Conservation (phyloP, 2,329 filamentous ascomycete species). For the Grosmannia clavigera region DNA sequence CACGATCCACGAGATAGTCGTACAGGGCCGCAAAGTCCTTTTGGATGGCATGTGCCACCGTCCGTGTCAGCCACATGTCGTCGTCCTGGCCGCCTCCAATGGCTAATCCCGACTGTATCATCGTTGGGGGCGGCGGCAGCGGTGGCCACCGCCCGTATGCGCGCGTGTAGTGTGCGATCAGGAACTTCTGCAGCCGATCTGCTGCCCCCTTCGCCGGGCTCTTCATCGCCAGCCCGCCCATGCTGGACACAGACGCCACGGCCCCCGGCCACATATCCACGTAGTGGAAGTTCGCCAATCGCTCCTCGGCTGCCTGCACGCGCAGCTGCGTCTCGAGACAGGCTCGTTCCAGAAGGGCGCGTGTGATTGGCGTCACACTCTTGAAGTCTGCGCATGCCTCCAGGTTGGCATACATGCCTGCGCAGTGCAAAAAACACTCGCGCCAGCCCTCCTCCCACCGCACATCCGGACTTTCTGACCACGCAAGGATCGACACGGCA, state of each 20-base stretch:
- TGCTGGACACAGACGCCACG: slow-evolving; percentile 15
- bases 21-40: slow-evolving; percentile 57
- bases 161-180: slow-evolving; percentile 43
- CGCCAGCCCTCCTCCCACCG: slow-evolving; percentile 55
- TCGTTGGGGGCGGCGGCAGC: slow-evolving; percentile 8
- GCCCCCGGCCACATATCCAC: slow-evolving; percentile 44
- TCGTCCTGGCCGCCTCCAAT: slow-evolving; percentile 21
- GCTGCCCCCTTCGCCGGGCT: slow-evolving; percentile 40
- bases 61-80: slow-evolving; percentile 49
- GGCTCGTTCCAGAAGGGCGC: slow-evolving; percentile 48
- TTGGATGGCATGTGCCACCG: slow-evolving; percentile 43
- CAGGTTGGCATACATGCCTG: slow-evolving; percentile 47
- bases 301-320: slow-evolving; percentile 49
- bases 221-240: slow-evolving; percentile 17
- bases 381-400: slow-evolving; percentile 43
- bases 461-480: slow-evolving; percentile 50
- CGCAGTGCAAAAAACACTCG: slow-evolving; percentile 54
- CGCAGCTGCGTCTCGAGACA: slow-evolving; percentile 49
- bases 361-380: slow-evolving; percentile 46
- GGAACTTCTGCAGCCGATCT: slow-evolving; percentile 47
- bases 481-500: slow-evolving; percentile 50
- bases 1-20: slow-evolving; percentile 56
- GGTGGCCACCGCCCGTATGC: slow-evolving; percentile 50
- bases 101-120: slow-evolving; percentile 6
- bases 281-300: slow-evolving; percentile 47